Evolutionary conservation across 208 protist genomes (phyloP).

Genomic region (Perkinsela sp.): DNA sequence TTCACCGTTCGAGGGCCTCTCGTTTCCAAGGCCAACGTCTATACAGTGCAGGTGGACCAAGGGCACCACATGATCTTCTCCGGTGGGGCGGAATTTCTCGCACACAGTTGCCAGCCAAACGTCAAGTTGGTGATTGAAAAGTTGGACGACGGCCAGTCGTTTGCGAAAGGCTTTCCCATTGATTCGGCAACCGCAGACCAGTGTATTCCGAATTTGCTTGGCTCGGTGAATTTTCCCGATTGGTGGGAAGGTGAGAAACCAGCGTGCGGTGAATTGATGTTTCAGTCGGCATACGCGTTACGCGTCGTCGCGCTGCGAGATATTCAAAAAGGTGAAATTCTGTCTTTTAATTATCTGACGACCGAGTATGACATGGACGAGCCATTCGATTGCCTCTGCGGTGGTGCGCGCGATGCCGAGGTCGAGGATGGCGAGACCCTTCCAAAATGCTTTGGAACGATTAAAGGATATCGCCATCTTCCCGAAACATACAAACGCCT

Average conservation of each 20-base stretch:
- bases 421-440: neutral
- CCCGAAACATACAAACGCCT: neutral
- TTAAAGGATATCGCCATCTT: neutral
- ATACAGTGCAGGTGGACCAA: conserved; percentile 31
- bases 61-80: conserved; percentile 36
- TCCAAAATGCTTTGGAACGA: neutral
- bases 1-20: conserved; percentile 16
- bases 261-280: neutral
- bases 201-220: neutral
- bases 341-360: conserved; percentile 57
- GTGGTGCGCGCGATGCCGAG: neutral
- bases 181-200: neutral
- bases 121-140: conserved; percentile 33
- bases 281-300: conserved; percentile 10
- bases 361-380: conserved; percentile 61
- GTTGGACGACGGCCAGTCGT: neutral
- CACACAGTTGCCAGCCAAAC: conserved; percentile 50
- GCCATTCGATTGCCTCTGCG: conserved; percentile 38
- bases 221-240: neutral
- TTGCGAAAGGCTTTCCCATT: neutral
- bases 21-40: conserved; percentile 35
- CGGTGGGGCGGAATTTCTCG: conserved; percentile 41
- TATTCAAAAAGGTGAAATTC: conserved; percentile 25
- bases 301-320: conserved; percentile 33
- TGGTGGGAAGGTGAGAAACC: neutral